Conservation (phyloP, 352 stramenopile species). For the Phytopythium mirpurense region DNA sequence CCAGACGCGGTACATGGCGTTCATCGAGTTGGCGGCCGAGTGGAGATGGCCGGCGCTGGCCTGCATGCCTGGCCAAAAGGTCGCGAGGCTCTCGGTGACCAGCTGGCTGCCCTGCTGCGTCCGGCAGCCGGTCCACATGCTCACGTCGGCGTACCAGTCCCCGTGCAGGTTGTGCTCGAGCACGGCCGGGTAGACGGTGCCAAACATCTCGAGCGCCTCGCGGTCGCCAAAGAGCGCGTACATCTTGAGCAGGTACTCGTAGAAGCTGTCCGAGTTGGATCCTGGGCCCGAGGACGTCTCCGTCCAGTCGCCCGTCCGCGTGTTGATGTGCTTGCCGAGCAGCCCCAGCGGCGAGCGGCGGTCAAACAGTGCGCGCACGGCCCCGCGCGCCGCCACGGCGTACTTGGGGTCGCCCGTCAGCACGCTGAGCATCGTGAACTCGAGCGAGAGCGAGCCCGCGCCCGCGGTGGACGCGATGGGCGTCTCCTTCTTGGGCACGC, state of each 20-base stretch:
- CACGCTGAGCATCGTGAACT: slow-evolving; percentile 95
- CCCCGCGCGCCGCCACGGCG: slow-evolving; percentile 44
- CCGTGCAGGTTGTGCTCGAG: slow-evolving; percentile 67
- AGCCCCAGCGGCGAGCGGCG: slow-evolving; percentile 79
- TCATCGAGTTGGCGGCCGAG: slow-evolving; percentile 82
- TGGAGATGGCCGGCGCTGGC: slow-evolving; percentile 89
- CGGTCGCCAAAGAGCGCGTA: slow-evolving; percentile 93
- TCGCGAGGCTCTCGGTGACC: slow-evolving; percentile 87
- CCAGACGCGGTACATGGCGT: slow-evolving; percentile 94
- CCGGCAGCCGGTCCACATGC: slow-evolving; percentile 71
- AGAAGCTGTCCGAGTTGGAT: slow-evolving; percentile 97
- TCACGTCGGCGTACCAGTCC: slow-evolving; percentile 85
- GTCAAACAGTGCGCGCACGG: slow-evolving; percentile 75
- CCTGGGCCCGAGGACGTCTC: slow-evolving; percentile 79
- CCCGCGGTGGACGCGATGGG: slow-evolving; percentile 95
- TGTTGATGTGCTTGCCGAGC: slow-evolving; percentile 96
- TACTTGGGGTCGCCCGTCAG: slow-evolving; percentile 71
- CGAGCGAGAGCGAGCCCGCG: slow-evolving; percentile 93
- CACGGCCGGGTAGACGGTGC: slow-evolving; percentile 60
- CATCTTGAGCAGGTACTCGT: slow-evolving; percentile 98
- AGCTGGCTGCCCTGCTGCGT: slow-evolving; percentile 28
- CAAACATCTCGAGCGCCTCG: slow-evolving; percentile 91
- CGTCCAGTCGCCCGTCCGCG: slow-evolving; percentile 81
- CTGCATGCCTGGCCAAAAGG: slow-evolving; percentile 97
- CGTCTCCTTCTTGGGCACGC: slow-evolving; percentile 91